Conservation (phyloP, 2,329 filamentous ascomycete species). For the Gliomastix tumulicola region DNA sequence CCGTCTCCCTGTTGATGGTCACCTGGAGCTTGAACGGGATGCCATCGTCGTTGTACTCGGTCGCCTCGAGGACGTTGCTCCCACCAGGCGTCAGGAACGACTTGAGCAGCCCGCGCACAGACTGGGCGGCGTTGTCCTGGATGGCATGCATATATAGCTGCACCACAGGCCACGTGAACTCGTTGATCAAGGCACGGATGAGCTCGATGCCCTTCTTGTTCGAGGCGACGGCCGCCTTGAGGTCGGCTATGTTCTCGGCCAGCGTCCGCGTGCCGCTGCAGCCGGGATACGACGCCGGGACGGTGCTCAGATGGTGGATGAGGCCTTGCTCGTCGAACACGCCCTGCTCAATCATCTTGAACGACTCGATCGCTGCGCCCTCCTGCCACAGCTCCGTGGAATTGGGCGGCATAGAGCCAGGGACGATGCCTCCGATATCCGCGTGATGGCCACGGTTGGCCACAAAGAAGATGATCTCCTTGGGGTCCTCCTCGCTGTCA, state of each 20-base stretch:
- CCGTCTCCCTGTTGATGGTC: conserved; percentile 65
- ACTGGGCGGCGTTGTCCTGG: conserved; percentile 71
- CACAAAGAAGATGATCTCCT: conserved; percentile 22
- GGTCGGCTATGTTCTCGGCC: conserved; percentile 76
- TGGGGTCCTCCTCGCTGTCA: conserved; percentile 14
- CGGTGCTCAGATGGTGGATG: conserved; percentile 54
- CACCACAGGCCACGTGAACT: conserved; percentile 71
- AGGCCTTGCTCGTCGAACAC: conserved; percentile 34
- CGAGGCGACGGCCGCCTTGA: conserved; percentile 80
- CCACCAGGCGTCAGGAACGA: conserved; percentile 41
- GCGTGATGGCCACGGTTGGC: conserved; percentile 23
- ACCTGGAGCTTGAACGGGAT: conserved; percentile 70
- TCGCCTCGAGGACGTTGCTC: conserved; percentile 15
- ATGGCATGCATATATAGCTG: conserved; percentile 81
- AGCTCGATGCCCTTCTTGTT: conserved; percentile 79
- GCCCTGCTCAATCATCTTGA: conserved; percentile 17
- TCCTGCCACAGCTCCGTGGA: conserved; percentile 54
- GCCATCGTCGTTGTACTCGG: conserved; percentile 76
- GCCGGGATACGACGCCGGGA: conserved; percentile 7
- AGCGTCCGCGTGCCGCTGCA: conserved; percentile 60
- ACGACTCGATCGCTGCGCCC: conserved; percentile 45
- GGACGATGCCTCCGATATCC: conserved; percentile 52
- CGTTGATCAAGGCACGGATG: conserved; percentile 66
- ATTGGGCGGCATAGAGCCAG: conserved; percentile 69
- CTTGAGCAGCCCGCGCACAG: conserved; percentile 68